Percentiles rank a stretch among this genome's conserved stretches.
These are phyloP conservation scores for Citrus inodora DNA, from an alignment of 345 rosid species.

Conservation along the genomic window DNA sequence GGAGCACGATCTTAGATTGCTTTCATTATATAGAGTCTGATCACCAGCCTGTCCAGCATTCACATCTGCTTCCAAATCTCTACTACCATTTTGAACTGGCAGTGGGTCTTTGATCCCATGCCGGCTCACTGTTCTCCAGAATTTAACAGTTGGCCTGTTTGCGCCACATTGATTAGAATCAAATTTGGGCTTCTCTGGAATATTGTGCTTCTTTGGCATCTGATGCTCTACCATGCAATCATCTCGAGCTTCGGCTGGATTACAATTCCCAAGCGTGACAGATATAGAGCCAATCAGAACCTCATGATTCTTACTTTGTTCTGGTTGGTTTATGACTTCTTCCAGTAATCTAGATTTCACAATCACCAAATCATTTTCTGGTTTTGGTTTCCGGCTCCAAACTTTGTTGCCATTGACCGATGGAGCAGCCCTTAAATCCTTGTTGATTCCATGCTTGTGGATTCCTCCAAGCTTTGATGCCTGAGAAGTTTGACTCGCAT, in stretches of 20 bases:
- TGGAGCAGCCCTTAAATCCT: conserved; percentile 36
- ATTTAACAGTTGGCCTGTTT: conserved; percentile 30
- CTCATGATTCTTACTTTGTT: conserved; percentile 45
- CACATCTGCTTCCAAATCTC: conserved; percentile 25
- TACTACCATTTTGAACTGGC: conserved; percentile 16
- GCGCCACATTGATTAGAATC: conserved; percentile 22
- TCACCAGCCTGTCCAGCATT: conserved; percentile 14
- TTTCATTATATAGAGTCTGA: conserved; percentile 13
- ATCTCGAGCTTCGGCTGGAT: conserved; percentile 30
- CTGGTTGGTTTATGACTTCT: conserved; percentile 41
- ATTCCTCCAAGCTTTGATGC: conserved; percentile 42
- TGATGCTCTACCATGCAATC: conserved; percentile 34
- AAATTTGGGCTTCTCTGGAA: conserved; percentile 32
- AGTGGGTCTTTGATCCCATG: conserved; percentile 23
- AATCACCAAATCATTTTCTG: conserved; percentile 35
- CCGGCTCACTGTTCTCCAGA: conserved; percentile 49
- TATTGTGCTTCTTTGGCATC: conserved; percentile 39
- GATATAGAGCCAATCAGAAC: conserved; percentile 83
- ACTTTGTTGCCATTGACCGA: conserved; percentile 48
- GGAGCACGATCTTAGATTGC: conserved; percentile 13
- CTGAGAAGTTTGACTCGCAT: conserved; percentile 34
- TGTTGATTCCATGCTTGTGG: conserved; percentile 54
- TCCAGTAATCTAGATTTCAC: conserved; percentile 34
- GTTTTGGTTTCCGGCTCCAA: conserved; percentile 73
- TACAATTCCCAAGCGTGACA: conserved; percentile 51